Evolutionary conservation across 2,329 filamentous ascomycete species (phyloP), one percentile per base, ranked within the genome.

Genomic region (Tolypocladium capitatum): DNA sequence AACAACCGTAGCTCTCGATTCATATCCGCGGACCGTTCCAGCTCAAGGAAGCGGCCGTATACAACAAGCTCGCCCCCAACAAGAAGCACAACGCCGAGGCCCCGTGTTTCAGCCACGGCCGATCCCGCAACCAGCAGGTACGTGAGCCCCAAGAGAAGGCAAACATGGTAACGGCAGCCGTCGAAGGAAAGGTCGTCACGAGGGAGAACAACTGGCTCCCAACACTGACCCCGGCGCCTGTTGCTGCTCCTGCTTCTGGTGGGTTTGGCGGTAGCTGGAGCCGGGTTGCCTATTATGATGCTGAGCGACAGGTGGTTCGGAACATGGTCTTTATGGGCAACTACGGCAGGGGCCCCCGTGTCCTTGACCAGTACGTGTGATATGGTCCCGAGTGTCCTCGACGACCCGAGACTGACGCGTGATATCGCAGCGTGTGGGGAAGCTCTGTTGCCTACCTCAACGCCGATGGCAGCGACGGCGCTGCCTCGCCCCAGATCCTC

Each of bases 11-110:
- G 83, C 70, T 89, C 30, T 86, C 83, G 1, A 64, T 86, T 52
- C 81, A 87, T 61, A 72, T 89, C 58, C 81, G 84, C 55, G 86
- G 85, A 3, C 84, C 85, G 1, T 62, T 86, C 55, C 66, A 75
- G 35, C 60, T 90, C 31, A 79, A 78, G 58, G 74, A 85, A 54
- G 71, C 88, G 47, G 85, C 83, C 11, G 80, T 81, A 47, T 90
- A 88, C 63, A 73, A 70, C 42, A n/a, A n/a, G n/a, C 73, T 78
- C n/a, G 68, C 68, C 21, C 53, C 59, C 24, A 59, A 53, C 33
- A 54, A 57, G 43, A 58, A 61, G 56, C 62, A 62, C 44, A 54
- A 55, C 20, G 50, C 58, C 14, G 35, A 44, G n/a, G 47, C 51
- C 34, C 46, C 32, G 18, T 56, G 56, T 42, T 57, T 57, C 36